Conservation (phyloP, 768 basidiomycete genomes). For the Gloeopeniophorella convolvens region DNA sequence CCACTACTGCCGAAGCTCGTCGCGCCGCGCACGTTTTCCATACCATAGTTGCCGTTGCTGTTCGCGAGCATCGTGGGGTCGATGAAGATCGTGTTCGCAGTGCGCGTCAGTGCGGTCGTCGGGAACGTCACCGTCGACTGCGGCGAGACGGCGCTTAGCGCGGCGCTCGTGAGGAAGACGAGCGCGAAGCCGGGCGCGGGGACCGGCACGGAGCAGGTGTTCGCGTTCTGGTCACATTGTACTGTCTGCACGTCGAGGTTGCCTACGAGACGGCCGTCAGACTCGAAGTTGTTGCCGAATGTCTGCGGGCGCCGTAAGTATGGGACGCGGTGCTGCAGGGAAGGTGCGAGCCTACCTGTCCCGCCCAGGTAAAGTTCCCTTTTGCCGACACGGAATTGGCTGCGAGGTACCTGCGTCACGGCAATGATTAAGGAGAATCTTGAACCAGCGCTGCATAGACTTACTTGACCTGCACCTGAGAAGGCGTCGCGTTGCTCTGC, state of each 20-base stretch:
- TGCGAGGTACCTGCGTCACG: constrained; percentile 42
- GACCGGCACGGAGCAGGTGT: constrained; percentile 54
- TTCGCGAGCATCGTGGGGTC: constrained; percentile 49
- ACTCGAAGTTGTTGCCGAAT: constrained; percentile 50
- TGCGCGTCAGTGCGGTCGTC: constrained; percentile 50
- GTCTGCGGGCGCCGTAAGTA: constrained; percentile 34
- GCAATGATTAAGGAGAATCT: not conserved
- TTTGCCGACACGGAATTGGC: constrained; percentile 54
- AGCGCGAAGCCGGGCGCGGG: constrained; percentile 70
- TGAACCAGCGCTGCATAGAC: constrained; percentile 22
- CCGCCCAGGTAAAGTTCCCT: constrained; percentile 70
- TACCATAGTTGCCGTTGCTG: constrained; percentile 49
- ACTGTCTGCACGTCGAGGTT: constrained; percentile 50
- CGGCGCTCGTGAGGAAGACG: constrained; percentile 54
- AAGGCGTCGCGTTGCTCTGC: constrained; percentile 35
- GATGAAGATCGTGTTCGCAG: constrained; percentile 47
- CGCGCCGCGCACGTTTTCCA: constrained; percentile 29
- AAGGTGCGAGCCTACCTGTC: constrained; percentile 42
- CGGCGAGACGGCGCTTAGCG: constrained; percentile 32
- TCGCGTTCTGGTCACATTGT: constrained; percentile 46
- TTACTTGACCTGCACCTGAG: constrained; percentile 49
- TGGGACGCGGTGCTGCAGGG: not conserved
- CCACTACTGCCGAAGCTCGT: constrained; percentile 22
- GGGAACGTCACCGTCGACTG: constrained; percentile 38
- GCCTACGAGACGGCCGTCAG: constrained; percentile 65